These are phyloP conservation scores for Candida golubevii DNA, from an alignment of 805 yeast species.

Conservation along the genomic window DNA sequence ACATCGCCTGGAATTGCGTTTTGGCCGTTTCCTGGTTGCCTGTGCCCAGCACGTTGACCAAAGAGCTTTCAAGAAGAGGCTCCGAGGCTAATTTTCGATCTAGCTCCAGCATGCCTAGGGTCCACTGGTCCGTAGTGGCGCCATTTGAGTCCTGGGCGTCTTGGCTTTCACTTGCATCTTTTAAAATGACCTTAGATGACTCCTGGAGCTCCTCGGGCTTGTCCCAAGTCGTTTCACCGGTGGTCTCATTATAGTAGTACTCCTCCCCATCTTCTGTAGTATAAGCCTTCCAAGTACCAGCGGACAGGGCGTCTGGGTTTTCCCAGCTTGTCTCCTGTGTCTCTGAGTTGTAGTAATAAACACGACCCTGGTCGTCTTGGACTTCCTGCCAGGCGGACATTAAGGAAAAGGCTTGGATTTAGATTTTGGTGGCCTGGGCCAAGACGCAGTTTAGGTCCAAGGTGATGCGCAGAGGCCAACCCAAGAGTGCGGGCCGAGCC, in stretches of 20 bases:
- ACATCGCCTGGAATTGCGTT: constrained; percentile 46
- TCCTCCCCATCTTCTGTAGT: constrained; percentile 52
- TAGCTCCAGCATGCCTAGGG: constrained; percentile 9
- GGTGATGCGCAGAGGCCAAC: not conserved
- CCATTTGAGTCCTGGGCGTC: not conserved
- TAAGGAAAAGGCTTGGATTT: not conserved
- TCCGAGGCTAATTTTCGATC: constrained; percentile 21
- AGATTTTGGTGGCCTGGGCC: not conserved
- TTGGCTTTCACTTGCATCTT: not conserved
- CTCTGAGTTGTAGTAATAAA: constrained; percentile 63
- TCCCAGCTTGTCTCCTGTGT: constrained; percentile 80
- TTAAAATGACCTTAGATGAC: not conserved
- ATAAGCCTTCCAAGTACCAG: constrained; percentile 37
- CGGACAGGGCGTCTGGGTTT: constrained; percentile 50
- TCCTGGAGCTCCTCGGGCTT: constrained; percentile 50
- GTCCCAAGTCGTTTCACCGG: constrained; percentile 77
- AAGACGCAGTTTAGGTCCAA: not conserved
- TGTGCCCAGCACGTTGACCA: constrained; percentile 23
- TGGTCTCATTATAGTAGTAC: constrained; percentile 64
- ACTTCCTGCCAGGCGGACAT: constrained; percentile 57
- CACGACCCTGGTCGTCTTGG: constrained; percentile 59
- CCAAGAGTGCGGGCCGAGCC: no score
- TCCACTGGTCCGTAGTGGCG: not conserved
- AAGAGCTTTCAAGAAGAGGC: constrained; percentile 18
- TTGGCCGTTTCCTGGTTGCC: constrained; percentile 35